These are phyloP conservation scores for Candida tammaniensis DNA, from an alignment of 805 yeast species.

Conservation along the genomic window DNA sequence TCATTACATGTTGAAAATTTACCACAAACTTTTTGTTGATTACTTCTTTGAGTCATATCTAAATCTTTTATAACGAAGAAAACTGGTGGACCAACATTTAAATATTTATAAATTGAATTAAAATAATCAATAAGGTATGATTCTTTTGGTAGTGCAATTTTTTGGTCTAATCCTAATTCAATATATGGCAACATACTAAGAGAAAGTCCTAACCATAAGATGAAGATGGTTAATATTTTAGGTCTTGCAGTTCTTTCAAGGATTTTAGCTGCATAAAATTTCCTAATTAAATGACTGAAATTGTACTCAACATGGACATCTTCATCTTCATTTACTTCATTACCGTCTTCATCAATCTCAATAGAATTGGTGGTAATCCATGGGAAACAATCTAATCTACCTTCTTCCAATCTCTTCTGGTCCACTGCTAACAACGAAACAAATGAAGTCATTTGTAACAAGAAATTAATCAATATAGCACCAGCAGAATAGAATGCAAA, in stretches of 20 bases:
- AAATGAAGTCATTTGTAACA: slow-evolving; percentile 79
- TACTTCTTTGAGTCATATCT: slow-evolving; percentile 56
- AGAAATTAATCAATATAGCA: slow-evolving; percentile 73
- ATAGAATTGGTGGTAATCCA: slow-evolving; percentile 39
- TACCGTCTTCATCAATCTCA: slow-evolving; percentile 7
- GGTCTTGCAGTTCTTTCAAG: slow-evolving; percentile 47
- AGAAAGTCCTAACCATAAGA: slow-evolving; percentile 65
- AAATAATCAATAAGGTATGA: slow-evolving; percentile 83
- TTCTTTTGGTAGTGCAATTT: slow-evolving; percentile 79
- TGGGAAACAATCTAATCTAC: slow-evolving; percentile 61
- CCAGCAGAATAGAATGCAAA: slow-evolving; percentile 90
- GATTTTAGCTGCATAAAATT: slow-evolving; percentile 59
- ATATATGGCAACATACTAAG: slow-evolving; percentile 67
- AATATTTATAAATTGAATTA: slow-evolving; percentile 65
- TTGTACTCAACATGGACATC: slow-evolving; percentile 17
- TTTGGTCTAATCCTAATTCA: slow-evolving; percentile 81
- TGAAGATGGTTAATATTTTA: slow-evolving; percentile 51
- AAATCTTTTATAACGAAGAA: slow-evolving; percentile 75
- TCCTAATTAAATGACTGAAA: slow-evolving; percentile 37
- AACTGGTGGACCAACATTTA: slow-evolving; percentile 89
- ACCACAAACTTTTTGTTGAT: slow-evolving; percentile 81
- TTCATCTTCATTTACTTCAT: slow-evolving; percentile 1
- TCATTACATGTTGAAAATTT: slow-evolving; percentile 81
- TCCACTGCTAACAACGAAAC: slow-evolving; percentile 69
- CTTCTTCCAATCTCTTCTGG: slow-evolving; percentile 56